Evolutionary conservation across 2,329 filamentous ascomycete species (phyloP).

Genomic region (Fusarium pseudograminearum): DNA sequence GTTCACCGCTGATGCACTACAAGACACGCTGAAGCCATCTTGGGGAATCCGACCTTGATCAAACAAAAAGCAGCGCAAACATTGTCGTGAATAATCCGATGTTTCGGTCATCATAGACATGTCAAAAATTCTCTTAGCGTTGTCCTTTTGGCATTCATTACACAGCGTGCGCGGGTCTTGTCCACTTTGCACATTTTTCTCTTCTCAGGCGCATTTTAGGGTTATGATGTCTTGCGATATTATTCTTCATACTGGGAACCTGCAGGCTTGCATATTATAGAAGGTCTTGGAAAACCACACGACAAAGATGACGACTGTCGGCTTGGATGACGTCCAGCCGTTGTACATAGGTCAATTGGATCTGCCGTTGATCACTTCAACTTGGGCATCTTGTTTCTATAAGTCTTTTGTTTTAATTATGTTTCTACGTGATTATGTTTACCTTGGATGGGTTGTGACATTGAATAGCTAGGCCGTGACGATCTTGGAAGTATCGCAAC

Average conservation of each 20-base stretch:
- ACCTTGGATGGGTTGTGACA: background rate
- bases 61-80: conserved; percentile 27
- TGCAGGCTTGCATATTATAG: conserved; percentile 54
- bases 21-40: conserved; percentile 68
- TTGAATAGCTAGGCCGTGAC: background rate
- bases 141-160: conserved; percentile 47
- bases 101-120: conserved; percentile 7
- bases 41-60: conserved; percentile 66
- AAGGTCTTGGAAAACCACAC: conserved; percentile 50
- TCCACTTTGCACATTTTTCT: conserved; percentile 45
- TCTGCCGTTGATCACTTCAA: conserved; percentile 41
- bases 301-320: conserved; percentile 47
- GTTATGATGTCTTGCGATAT: conserved; percentile 50
- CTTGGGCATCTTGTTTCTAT: conserved; percentile 41
- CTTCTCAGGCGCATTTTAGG: conserved; percentile 48
- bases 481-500: background rate
- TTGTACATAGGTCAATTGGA: conserved; percentile 50
- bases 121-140: conserved; percentile 29
- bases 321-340: conserved; percentile 41
- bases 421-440: background rate
- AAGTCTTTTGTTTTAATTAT: background rate
- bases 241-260: conserved; percentile 44
- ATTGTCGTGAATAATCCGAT: conserved; percentile 11
- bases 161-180: conserved; percentile 48
- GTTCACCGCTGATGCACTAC: conserved; percentile 78